phyloP scores from a whole-genome alignment of 169 alveolate species.

The Perkinsus marinus region DNA sequence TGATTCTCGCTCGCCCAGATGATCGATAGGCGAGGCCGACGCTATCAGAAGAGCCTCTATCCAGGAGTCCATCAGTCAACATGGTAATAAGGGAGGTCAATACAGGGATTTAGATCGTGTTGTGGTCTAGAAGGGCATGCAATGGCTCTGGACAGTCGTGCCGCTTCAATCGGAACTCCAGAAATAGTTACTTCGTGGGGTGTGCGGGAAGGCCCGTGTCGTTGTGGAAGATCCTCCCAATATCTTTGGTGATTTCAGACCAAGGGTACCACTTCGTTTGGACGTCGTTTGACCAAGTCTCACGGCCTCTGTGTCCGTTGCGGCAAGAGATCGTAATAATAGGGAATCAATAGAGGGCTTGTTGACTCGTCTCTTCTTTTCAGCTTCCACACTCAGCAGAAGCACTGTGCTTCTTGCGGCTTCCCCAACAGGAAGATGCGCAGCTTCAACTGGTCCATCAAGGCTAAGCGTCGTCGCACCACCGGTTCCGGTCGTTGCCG shows the following conservation, averaged over 20 bases:
- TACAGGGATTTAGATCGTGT: background rate
- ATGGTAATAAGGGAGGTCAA: background rate
- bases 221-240: no score
- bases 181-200: no score
- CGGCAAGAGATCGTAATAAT: conserved; percentile 42
- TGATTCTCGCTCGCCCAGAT: background rate
- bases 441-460: conserved; percentile 51
- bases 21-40: background rate
- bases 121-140: no score
- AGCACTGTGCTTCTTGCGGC: conserved; percentile 55
- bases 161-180: no score
- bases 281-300: conserved; percentile 52
- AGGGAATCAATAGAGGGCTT: no score
- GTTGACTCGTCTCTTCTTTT: background rate
- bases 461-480: conserved; percentile 53
- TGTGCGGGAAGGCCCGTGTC: no score
- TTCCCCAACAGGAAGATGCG: conserved; percentile 53
- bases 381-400: conserved; percentile 50
- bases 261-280: conserved; percentile 61
- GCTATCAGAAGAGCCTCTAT: background rate
- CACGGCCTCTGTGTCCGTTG: conserved; percentile 62
- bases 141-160: no score
- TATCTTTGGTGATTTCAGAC: background rate
- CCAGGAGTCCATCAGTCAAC: background rate
- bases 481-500: conserved; percentile 68